phyloP scores from a whole-genome alignment of 2,329 filamentous ascomycete genomes.

The Parastagonospora avenae region DNA sequence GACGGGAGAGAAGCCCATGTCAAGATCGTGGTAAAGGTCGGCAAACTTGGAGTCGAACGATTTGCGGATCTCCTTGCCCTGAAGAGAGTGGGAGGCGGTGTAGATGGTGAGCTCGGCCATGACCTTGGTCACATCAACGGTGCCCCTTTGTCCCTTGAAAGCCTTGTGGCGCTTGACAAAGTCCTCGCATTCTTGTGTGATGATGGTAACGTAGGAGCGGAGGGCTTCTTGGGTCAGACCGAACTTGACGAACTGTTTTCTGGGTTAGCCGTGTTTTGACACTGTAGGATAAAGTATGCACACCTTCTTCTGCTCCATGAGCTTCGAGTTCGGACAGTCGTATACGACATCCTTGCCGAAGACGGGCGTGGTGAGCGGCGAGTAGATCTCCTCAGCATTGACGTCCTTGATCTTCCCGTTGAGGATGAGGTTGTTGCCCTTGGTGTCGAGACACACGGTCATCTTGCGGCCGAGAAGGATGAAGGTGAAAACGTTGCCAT shows the following conservation, averaged over 20 bases:
- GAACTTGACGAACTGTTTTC: conserved; percentile 74
- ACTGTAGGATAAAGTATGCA: conserved; percentile 9
- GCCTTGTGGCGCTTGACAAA: conserved; percentile 71
- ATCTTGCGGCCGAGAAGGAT: conserved; percentile 87
- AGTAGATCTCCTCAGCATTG: conserved; percentile 89
- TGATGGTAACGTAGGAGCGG: conserved; percentile 77
- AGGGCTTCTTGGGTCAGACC: conserved; percentile 77
- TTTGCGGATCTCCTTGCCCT: conserved; percentile 81
- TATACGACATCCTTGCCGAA: conserved; percentile 90
- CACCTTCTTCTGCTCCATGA: conserved; percentile 97
- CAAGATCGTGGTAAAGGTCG: conserved; percentile 82
- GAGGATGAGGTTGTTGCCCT: conserved; percentile 88
- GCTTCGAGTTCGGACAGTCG: conserved; percentile 86
- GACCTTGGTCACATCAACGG: conserved; percentile 72
- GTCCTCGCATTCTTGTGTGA: conserved; percentile 73
- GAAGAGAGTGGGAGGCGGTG: conserved; percentile 82
- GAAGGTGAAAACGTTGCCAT: conserved; percentile 90
- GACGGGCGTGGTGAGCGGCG: conserved; percentile 70
- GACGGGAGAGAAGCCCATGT: conserved; percentile 86
- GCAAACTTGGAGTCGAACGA: conserved; percentile 82
- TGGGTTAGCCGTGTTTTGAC: conserved; percentile 7
- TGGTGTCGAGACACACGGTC: conserved; percentile 80
- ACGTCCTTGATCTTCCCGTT: conserved; percentile 91
- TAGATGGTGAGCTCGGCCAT: conserved; percentile 91
- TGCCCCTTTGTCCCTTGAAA: conserved; percentile 72